Conservation (phyloP, 75 land plant genomes). For the Cryptomeria japonica region DNA sequence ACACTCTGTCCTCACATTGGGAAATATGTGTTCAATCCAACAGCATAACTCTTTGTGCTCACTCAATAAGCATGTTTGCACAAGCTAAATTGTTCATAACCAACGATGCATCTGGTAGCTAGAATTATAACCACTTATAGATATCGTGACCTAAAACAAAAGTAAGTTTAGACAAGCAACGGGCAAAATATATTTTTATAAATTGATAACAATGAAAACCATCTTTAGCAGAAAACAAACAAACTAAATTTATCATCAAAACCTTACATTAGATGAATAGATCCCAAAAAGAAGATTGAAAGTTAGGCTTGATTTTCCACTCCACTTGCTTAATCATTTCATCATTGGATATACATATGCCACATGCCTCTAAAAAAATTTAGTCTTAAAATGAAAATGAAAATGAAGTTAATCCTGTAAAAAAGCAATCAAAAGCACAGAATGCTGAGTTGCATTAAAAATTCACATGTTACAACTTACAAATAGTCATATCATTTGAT, state of each 20-base stretch:
- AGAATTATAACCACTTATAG: not conserved
- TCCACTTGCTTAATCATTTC: not conserved
- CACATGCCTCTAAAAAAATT: not conserved
- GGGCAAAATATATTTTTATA: too few species aligned
- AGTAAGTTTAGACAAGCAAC: not conserved
- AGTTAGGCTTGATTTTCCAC: not conserved
- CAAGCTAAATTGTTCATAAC: too few species aligned
- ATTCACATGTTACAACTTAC: conserved; percentile 31
- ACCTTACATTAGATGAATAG: not conserved
- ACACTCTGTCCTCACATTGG: too few species aligned
- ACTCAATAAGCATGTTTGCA: too few species aligned
- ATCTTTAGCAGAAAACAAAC: not conserved
- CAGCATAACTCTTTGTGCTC: too few species aligned
- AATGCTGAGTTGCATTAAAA: not conserved
- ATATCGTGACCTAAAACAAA: not conserved
- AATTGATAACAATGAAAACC: not conserved
- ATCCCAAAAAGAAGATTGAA: not conserved
- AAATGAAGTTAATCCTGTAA: not conserved
- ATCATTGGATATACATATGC: not conserved
- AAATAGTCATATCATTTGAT: conserved; percentile 67
- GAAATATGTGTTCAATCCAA: too few species aligned
- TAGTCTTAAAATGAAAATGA: not conserved
- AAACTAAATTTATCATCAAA: not conserved
- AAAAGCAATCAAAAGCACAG: not conserved
- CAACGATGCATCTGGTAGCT: not conserved